A percentile compares a stretch with the other conserved stretches of the same genome.
Evolutionary conservation across 441 rosid species (phyloP).

Genomic region (Sinapis alba): DNA sequence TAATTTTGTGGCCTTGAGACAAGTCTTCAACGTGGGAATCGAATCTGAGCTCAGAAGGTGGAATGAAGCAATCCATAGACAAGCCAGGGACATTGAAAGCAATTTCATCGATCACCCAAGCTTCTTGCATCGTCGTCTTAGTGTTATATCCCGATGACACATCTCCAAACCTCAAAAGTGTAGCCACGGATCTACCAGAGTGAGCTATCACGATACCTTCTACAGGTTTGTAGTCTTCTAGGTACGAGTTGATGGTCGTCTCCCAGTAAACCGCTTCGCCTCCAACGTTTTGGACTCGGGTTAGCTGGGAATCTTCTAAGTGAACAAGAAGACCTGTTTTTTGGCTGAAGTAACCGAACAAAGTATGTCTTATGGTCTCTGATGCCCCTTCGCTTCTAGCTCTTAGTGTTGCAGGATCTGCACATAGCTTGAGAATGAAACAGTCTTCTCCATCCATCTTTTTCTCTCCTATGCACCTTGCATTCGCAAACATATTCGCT

Average conservation of each 20-base stretch:
- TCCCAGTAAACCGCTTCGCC: slow-evolving; percentile 89
- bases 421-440: slow-evolving; percentile 82
- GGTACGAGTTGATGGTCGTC: slow-evolving; percentile 78
- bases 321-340: slow-evolving; percentile 82
- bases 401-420: slow-evolving; percentile 73
- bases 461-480: slow-evolving; percentile 87
- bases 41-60: slow-evolving; percentile 77
- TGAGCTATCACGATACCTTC: slow-evolving; percentile 86
- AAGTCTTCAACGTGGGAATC: slow-evolving; percentile 57
- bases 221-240: slow-evolving; percentile 71
- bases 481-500: slow-evolving; percentile 69
- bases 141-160: slow-evolving; percentile 70
- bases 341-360: slow-evolving; percentile 88
- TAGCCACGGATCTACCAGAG: slow-evolving; percentile 73
- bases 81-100: slow-evolving; percentile 80
- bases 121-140: slow-evolving; percentile 83
- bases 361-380: slow-evolving; percentile 75
- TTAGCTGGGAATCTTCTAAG: slow-evolving; percentile 81
- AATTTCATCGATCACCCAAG: slow-evolving; percentile 80
- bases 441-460: slow-evolving; percentile 77
- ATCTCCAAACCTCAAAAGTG: slow-evolving; percentile 80
- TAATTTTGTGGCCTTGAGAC: slow-evolving; percentile 53
- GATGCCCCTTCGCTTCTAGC: slow-evolving; percentile 94
- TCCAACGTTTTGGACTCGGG: slow-evolving; percentile 76
- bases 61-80: slow-evolving; percentile 80